Conservation (phyloP, 129 eudicot species). For the Scalesia atractyloides region DNA sequence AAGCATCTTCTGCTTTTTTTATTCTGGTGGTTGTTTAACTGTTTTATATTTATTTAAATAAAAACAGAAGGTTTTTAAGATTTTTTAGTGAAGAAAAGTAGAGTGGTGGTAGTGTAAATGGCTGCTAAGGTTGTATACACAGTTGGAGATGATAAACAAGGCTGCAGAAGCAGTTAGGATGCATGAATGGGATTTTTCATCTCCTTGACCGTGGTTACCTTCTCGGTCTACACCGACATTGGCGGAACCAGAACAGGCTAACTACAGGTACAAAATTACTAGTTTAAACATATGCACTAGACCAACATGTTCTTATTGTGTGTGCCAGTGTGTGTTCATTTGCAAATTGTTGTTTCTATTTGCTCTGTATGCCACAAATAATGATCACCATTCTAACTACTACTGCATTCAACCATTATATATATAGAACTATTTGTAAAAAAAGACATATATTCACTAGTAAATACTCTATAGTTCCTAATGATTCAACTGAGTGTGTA, state of each 20-base stretch:
- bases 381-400: not conserved
- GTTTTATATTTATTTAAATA: not conserved
- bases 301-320: not conserved
- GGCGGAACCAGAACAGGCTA: constrained; percentile 53
- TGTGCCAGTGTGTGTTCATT: constrained; percentile 14
- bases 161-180: constrained; percentile 72
- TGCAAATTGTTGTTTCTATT: not conserved
- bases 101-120: constrained; percentile 42
- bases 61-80: not conserved
- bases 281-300: not conserved
- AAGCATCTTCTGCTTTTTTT: constrained; percentile 10
- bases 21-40: not conserved
- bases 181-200: constrained; percentile 93
- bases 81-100: not conserved
- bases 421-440: too few relatives aligned
- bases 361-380: not conserved
- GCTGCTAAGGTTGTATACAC: constrained; percentile 57
- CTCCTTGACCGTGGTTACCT: constrained; percentile 65
- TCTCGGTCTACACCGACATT: constrained; percentile 46
- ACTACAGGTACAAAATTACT: constrained; percentile 59
- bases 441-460: too few relatives aligned
- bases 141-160: constrained; percentile 54
- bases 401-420: not conserved
- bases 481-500: too few relatives aligned
- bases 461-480: too few relatives aligned